Base-by-base conservation (phyloP, 1,284 basidiomycete species). In the Clitocybe nebularis region DNA sequence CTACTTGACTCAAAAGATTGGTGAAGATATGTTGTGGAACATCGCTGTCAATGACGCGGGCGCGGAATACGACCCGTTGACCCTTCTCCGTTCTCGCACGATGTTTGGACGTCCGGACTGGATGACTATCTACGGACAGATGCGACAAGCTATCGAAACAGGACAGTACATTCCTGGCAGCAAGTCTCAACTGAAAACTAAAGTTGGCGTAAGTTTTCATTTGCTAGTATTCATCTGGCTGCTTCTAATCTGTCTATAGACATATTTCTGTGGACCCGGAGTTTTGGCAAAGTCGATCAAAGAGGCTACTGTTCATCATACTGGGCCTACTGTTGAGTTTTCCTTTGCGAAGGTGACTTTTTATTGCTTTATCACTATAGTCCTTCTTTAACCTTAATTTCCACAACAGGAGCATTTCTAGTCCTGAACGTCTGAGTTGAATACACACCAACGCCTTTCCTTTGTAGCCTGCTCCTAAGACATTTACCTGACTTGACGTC, bases 91-190 rank as follows among this genome's bases (percentile, higher is more conserved):
- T 43, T 81, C 88, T 10, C 83, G 86, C 34, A 93, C 91, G 6
- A 84, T 85, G 72, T 94, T 88, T 59, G 90, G 92, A 17, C 83
- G 91, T 38, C 91, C 91, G 10, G 81, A 93, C 59, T 94, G 88
- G 82, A 81, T 79, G 60, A 64, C 72, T 33, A 86, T 94, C 57
- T 93, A 89, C 59, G 63, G 69, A 13, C 74, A 77, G 45, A 78
- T 93, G 61, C 75, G 74, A 50, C 72, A 76, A 50, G 81, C 84
- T 3, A 87, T 94, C 55, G 86, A 92, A 61, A 64, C 67, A 25
- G 89, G 89, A 11, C 77, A 78, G 45, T 93, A 92, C 60, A 68
- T 93, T 26, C 81, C 86, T 11, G 88, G 89, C 25, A 74, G 74
- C 51, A 84, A 82, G 48, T 74, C 83, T 5, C 85, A 87, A 51